Base-by-base conservation (phyloP, 495 filamentous ascomycete species). In the Xylaria flabelliformis region DNA sequence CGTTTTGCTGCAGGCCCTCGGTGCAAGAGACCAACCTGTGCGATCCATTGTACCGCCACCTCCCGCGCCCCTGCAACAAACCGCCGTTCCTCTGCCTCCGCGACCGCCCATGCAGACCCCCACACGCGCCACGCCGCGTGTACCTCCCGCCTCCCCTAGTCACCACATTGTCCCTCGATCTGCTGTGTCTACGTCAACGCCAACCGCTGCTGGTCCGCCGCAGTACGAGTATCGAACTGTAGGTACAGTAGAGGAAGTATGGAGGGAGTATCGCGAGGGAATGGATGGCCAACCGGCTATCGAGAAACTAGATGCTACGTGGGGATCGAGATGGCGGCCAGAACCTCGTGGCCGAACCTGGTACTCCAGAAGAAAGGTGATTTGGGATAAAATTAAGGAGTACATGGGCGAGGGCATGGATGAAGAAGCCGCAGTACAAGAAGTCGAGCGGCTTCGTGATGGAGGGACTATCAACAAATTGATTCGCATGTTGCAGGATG, bases 371-470 rank as follows among this genome's bases (percentile, higher is more conserved):
- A 72, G 79, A 51, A 80, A 80, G 70, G 77, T 80, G 53, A 79
- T 80, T 29, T 80, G 79, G 79, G 79, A 80, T 26, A 80, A 80
- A 66, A 76, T 80, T 12, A 79, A 76, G 50, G 79, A 80, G 39
- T 75, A 71, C 26, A 79, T 79, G 64, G 61, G 64, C 15, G 79
- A 80, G 64, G 79, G 79, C 12, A 69, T 80, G 64, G 77, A 74
- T 21, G 79, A 80, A 68, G 74, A 79, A 6, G 74, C 74, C 3
- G 75, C 79, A 19, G 77, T 80, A 29, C 72, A 50, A 48, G 79
- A 80, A 51, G 77, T 80, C 4, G 79, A 80, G 68, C 74, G 73
- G 29, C 61, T 80, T 46, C 79, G 79, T 10, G 79, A 77, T 10
- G 77, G 77, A 1, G 74, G 76, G 12, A 80, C 77, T 10, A 80